Conservation (phyloP, 169 alveolate genomes). For the Plasmodium vivax region DNA sequence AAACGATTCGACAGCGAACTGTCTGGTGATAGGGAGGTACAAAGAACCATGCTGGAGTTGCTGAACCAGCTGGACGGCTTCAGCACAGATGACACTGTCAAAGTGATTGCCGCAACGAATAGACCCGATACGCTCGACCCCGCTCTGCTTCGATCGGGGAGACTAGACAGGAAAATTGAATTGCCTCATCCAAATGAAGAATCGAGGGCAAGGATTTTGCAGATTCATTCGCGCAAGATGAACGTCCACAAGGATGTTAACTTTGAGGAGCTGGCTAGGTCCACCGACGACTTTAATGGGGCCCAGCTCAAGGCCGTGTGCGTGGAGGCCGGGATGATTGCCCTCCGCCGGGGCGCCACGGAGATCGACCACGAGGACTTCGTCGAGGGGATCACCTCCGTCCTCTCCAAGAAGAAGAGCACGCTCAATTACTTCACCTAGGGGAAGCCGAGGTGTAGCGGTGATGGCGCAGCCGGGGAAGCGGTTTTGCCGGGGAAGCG, state of each 20-base stretch:
- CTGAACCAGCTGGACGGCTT: conserved; percentile 97
- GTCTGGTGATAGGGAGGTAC: conserved; percentile 99
- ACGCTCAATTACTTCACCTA: conserved; percentile 96
- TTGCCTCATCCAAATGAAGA: conserved; percentile 99
- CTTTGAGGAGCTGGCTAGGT: conserved; percentile 96
- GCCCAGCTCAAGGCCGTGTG: conserved; percentile 98
- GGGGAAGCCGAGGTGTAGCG: not conserved
- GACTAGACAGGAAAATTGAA: conserved; percentile 99
- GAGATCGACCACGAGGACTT: conserved; percentile 98
- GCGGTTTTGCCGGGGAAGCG: too few species aligned
- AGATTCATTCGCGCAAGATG: conserved; percentile 99
- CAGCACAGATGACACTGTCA: conserved; percentile 92
- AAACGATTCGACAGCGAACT: conserved; percentile 95
- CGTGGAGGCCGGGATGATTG: conserved; percentile 99
- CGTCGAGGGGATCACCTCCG: conserved; percentile 97
- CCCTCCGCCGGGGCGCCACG: conserved; percentile 96
- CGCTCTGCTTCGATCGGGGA: conserved; percentile 98
- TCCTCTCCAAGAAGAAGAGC: conserved; percentile 98
- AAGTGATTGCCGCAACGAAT: conserved; percentile 99
- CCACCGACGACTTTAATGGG: conserved; percentile 98
- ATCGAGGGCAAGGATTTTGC: conserved; percentile 95
- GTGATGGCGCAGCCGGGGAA: not conserved
- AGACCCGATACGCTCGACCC: conserved; percentile 99
- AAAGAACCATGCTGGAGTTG: conserved; percentile 99
- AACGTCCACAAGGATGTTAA: conserved; percentile 95